Evolutionary conservation across 2,329 filamentous ascomycete species (phyloP), one percentile per base, ranked within the genome.

Genomic region (Ascochyta pisi): DNA sequence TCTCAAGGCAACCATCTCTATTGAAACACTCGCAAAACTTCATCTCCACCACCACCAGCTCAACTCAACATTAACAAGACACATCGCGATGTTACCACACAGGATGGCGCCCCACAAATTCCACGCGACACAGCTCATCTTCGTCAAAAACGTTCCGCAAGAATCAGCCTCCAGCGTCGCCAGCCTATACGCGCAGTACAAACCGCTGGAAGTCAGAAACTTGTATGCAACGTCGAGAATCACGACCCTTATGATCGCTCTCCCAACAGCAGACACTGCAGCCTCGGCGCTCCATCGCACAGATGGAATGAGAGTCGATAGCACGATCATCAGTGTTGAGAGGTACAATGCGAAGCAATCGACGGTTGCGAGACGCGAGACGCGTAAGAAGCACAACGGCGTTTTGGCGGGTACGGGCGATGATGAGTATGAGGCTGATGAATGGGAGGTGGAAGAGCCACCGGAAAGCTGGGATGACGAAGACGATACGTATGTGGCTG

Each of bases 131-230:
- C 62, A 64, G 13, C 52, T 61, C 0, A 38, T 67, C 15, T 67
- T 67, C 41, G 65, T 64, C 9, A 67, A 65, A 24, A 66, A 67
- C 16, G 60, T 67, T 1, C 65, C 63, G 3, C 50, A 43, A 41
- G 52, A 63, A 1, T 35, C 57, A 3, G 41, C 50, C 1, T 22
- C 43, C 8, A 40, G 51, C 6, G 46, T 65, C 4, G 42, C 37
- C 8, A 12, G 12, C 1, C 33, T 65, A 0, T 67, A 48, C 46
- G 19, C 39, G 6, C 52, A 51, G 4, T 65, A 59, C 37, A 31
- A 57, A 8, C 60, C 65, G 2, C 23, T 62, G 2, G 41, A 51
- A 29, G 40, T 58, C 6, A 65, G 61, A 7, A 67, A 67, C 29
- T 52, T 67, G 12, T 66, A 62, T 16, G 59, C 62, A 1, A 5